Percentiles rank a stretch among this genome's conserved stretches.
These are phyloP conservation scores for Thalassiosira profunda DNA, from an alignment of 108 stramenopile genomes.

Conservation along the genomic window DNA sequence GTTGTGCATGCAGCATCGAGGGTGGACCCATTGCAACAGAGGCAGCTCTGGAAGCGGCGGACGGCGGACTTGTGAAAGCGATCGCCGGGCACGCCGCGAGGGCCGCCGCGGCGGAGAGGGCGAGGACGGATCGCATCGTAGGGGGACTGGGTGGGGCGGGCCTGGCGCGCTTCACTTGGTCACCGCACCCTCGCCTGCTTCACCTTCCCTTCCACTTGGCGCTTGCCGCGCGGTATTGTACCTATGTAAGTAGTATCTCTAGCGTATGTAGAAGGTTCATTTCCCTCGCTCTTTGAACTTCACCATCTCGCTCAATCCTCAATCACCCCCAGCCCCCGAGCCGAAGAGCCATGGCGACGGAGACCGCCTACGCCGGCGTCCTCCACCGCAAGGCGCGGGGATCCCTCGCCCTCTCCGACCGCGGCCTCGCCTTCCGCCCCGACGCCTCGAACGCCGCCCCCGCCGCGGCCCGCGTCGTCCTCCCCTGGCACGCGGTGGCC, in stretches of 20 bases:
- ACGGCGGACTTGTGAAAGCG: not conserved
- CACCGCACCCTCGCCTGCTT: too few relatives aligned
- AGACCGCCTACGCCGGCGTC: conserved; percentile 31
- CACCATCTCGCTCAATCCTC: too few relatives aligned
- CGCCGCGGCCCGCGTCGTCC: not conserved
- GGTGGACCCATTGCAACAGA: not conserved
- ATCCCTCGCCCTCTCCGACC: conserved; percentile 34
- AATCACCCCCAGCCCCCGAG: too few relatives aligned
- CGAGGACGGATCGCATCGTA: conserved; percentile 1
- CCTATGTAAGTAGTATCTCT: too few relatives aligned
- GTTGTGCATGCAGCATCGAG: not conserved
- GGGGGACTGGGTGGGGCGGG: conserved; percentile 7
- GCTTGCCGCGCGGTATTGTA: too few relatives aligned
- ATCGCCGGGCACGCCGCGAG: not conserved
- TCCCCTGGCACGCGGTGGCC: conserved; percentile 61
- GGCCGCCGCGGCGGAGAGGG: not conserved
- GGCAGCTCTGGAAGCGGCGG: not conserved
- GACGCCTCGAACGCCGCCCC: not conserved
- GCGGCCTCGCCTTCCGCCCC: conserved; percentile 35
- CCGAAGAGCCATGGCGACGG: too few relatives aligned
- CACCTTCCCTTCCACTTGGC: too few relatives aligned
- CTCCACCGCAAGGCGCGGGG: conserved; percentile 50
- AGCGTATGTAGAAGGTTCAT: too few relatives aligned
- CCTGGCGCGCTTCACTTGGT: too few relatives aligned
- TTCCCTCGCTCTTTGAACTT: too few relatives aligned